Conservation (phyloP, 352 stramenopile species). For the Thalassiosira exigua region DNA sequence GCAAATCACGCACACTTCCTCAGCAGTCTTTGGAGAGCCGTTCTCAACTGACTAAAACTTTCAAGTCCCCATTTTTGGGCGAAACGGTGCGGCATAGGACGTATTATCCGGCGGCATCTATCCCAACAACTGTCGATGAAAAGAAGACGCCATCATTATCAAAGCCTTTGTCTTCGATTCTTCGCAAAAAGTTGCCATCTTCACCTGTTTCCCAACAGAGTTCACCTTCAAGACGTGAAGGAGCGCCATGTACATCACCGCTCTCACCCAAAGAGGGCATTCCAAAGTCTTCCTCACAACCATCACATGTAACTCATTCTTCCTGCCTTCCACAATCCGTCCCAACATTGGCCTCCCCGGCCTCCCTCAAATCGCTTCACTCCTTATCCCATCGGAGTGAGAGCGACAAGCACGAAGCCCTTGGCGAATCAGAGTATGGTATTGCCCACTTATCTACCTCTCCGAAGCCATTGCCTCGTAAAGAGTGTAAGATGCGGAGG, state of each 20-base stretch:
- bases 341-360: conserved; percentile 39
- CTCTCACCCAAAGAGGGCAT: too few species aligned
- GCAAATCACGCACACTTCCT: too few species aligned
- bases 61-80: not conserved
- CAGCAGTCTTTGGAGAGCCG: too few species aligned
- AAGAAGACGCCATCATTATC: not conserved
- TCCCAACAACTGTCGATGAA: conserved; percentile 44
- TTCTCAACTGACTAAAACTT: not conserved
- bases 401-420: not conserved
- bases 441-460: conserved; percentile 21
- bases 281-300: too few species aligned
- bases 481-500: conserved; percentile 20
- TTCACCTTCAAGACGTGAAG: not conserved
- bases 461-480: conserved; percentile 23
- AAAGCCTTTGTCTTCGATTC: conserved; percentile 26
- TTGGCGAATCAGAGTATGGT: conserved; percentile 35
- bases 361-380: conserved; percentile 39
- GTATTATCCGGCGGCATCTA: conserved; percentile 45
- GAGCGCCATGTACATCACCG: too few species aligned
- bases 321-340: conserved; percentile 1
- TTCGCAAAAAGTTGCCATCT: conserved; percentile 17
- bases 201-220: not conserved
- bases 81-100: conserved; percentile 11
- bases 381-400: not conserved
- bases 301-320: too few species aligned